Evolutionary conservation across 2,329 filamentous ascomycete genomes (phyloP).

Genomic region (Aspergillus calidoustus): DNA sequence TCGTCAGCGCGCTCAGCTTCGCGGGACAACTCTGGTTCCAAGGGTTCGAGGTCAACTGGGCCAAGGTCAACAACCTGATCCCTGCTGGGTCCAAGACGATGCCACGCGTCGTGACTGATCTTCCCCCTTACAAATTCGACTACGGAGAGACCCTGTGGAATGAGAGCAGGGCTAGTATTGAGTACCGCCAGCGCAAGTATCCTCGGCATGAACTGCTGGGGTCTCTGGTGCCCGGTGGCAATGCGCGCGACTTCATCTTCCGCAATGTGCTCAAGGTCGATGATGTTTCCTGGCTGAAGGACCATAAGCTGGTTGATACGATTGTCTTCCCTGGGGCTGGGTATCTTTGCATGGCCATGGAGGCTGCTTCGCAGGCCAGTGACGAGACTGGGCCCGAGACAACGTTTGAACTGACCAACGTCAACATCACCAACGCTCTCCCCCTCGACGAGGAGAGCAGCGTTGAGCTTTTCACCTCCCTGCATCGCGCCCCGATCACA

Average conservation of each 20-base stretch:
- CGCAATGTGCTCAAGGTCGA: conserved; percentile 46
- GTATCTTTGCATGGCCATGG: conserved; percentile 17
- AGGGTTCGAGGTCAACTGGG: neutral
- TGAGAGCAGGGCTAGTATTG: conserved; percentile 27
- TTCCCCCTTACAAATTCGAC: conserved; percentile 47
- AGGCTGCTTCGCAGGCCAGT: conserved; percentile 3
- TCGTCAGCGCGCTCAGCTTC: neutral
- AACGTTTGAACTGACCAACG: neutral
- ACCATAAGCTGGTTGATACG: conserved; percentile 41
- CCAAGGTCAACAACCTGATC: neutral
- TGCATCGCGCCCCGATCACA: neutral
- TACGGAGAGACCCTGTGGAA: conserved; percentile 42
- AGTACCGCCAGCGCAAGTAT: conserved; percentile 20
- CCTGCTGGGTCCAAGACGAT: neutral
- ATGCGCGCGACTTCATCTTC: conserved; percentile 40
- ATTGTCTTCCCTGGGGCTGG: conserved; percentile 23
- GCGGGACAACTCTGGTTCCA: conserved; percentile 1
- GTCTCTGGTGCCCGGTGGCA: conserved; percentile 10
- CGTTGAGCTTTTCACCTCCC: conserved; percentile 2
- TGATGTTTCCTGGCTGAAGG: conserved; percentile 45
- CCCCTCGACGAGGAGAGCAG: neutral
- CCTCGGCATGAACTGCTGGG: conserved; percentile 28
- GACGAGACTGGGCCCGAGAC: neutral
- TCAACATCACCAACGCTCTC: neutral
- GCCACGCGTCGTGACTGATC: conserved; percentile 25